phyloP scores from a whole-genome alignment of 768 basidiomycete species.

The Asterophora parasitica region DNA sequence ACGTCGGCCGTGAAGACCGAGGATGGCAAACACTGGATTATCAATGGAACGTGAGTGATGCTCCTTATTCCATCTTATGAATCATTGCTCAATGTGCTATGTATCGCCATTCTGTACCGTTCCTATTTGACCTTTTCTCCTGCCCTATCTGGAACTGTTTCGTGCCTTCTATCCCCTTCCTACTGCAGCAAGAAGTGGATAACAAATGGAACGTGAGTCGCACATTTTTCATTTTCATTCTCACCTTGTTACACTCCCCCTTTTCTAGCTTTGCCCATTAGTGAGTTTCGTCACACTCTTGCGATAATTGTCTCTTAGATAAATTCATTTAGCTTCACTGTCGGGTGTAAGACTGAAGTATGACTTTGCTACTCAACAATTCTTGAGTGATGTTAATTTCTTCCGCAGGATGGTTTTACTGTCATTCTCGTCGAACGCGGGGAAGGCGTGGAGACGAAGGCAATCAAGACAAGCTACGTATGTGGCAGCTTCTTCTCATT shows the following conservation, averaged over 20 bases:
- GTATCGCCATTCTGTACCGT: slow-evolving; percentile 8
- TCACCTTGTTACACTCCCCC: slow-evolving; percentile 1
- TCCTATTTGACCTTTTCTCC: slow-evolving; percentile 1
- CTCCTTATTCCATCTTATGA: background rate
- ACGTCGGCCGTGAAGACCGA: slow-evolving; percentile 72
- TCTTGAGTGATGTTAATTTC: background rate
- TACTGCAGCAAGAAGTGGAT: slow-evolving; percentile 73
- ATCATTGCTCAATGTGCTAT: slow-evolving; percentile 1
- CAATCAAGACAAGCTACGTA: slow-evolving; percentile 72
- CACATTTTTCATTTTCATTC: background rate
- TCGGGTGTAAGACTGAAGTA: slow-evolving; percentile 57
- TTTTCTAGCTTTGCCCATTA: slow-evolving; percentile 36
- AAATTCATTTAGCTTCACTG: slow-evolving; percentile 47
- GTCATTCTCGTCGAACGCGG: slow-evolving; percentile 81
- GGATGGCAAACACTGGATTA: slow-evolving; percentile 78
- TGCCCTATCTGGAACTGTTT: background rate
- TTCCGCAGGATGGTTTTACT: slow-evolving; percentile 57
- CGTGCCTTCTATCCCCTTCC: slow-evolving; percentile 16
- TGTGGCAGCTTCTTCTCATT: background rate
- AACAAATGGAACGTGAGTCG: slow-evolving; percentile 60
- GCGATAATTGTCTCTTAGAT: background rate
- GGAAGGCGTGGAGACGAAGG: slow-evolving; percentile 78
- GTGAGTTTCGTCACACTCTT: slow-evolving; percentile 23
- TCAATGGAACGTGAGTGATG: slow-evolving; percentile 53
- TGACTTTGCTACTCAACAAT: background rate